Evolutionary conservation across 495 filamentous ascomycete genomes (phyloP).

Genomic region (Aeminium ludgeri): DNA sequence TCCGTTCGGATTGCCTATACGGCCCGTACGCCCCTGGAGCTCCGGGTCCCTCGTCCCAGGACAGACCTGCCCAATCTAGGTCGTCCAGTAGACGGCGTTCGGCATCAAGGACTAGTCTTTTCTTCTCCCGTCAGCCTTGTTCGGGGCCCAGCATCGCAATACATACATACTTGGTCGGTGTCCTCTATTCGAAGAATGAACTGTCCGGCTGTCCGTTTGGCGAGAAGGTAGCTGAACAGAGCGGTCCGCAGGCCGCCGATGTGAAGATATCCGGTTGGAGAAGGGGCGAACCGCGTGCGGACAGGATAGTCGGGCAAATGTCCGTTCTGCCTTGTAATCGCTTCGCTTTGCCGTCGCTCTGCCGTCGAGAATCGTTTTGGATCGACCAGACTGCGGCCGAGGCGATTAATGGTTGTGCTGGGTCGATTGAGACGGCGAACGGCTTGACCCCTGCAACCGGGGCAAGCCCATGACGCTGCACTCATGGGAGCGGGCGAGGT

Average conservation of each 20-base stretch:
- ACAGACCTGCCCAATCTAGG: constrained; percentile 70
- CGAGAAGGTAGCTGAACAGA: constrained; percentile 78
- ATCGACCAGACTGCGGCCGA: background rate
- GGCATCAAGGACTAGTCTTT: constrained; percentile 60
- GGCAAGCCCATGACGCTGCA: no score
- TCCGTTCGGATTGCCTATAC: constrained; percentile 77
- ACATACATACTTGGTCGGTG: constrained; percentile 62
- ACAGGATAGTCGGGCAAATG: constrained; percentile 46
- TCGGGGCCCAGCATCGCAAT: background rate
- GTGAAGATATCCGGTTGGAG: constrained; percentile 85
- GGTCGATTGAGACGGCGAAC: no score
- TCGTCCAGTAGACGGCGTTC: constrained; percentile 61
- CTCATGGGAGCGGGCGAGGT: no score
- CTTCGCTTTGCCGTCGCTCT: background rate
- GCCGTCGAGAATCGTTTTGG: background rate
- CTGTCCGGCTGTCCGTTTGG: constrained; percentile 76
- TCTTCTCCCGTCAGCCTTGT: constrained; percentile 35
- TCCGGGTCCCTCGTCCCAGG: constrained; percentile 92
- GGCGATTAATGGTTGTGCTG: no score
- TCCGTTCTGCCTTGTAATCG: background rate
- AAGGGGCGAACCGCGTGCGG: constrained; percentile 87
- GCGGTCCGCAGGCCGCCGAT: constrained; percentile 83
- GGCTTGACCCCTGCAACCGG: no score
- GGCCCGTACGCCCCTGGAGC: constrained; percentile 65
- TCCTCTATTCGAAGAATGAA: constrained; percentile 89